phyloP scores from a whole-genome alignment of 1,139 yeast species.

The Nakaseomyces bracarensis region DNA sequence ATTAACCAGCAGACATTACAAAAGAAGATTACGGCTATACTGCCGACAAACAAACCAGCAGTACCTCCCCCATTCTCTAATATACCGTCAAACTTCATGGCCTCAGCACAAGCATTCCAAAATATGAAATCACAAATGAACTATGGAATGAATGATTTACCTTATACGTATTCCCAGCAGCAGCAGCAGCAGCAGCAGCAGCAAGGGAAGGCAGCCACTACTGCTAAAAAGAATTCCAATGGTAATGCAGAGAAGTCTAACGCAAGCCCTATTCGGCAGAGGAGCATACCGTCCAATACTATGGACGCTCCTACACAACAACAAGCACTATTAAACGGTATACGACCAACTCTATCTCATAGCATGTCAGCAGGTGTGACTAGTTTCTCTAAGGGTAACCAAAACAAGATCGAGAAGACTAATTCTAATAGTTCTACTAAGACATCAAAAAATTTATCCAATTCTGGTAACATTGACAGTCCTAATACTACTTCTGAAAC shows the following conservation, averaged over 20 bases:
- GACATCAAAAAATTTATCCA: background rate
- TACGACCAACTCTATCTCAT: background rate
- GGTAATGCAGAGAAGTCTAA: too few species aligned
- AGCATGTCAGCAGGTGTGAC: background rate
- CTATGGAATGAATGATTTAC: background rate
- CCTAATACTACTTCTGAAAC: background rate
- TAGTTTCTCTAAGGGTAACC: background rate
- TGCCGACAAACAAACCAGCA: slow-evolving; percentile 24
- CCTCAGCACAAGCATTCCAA: slow-evolving; percentile 3
- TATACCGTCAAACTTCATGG: slow-evolving; percentile 5
- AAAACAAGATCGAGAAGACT: background rate
- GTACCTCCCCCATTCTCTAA: slow-evolving; percentile 22
- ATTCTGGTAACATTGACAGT: background rate
- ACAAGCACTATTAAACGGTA: background rate
- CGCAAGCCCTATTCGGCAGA: too few species aligned
- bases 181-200: background rate
- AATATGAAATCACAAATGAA: background rate
- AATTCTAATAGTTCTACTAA: background rate
- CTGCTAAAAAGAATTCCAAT: too few species aligned
- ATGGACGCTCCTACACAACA: background rate
- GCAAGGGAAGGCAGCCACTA: background rate
- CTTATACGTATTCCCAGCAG: background rate
- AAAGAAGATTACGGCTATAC: slow-evolving; percentile 20
- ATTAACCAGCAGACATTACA: slow-evolving; percentile 17
- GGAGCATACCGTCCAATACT: background rate